Conservation (phyloP, 2,329 filamentous ascomycete species). For the Epichloe sibirici region DNA sequence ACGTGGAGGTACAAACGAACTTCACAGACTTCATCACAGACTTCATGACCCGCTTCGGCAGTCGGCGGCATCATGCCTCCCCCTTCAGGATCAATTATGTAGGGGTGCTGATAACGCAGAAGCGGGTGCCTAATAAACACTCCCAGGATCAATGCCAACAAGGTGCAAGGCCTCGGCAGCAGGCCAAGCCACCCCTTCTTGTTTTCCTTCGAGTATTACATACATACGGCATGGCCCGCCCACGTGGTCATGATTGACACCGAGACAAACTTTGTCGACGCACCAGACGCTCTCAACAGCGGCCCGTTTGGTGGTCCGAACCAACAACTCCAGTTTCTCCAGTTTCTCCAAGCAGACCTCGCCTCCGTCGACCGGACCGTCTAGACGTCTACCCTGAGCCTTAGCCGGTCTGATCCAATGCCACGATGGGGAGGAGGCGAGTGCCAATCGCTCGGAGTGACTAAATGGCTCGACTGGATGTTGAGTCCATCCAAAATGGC, state of each 20-base stretch:
- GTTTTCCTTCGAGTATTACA: conserved; percentile 12
- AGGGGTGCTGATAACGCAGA: too few relatives aligned
- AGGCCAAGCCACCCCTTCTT: conserved; percentile 14
- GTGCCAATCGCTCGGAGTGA: conserved; percentile 13
- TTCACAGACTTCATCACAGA: too few relatives aligned
- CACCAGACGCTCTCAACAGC: conserved; percentile 23
- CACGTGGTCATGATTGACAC: conserved; percentile 23
- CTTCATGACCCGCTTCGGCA: too few relatives aligned
- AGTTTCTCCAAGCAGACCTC: conserved; percentile 42
- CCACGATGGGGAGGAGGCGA: conserved; percentile 20
- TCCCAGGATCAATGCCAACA: conserved; percentile 29
- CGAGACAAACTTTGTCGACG: conserved; percentile 17
- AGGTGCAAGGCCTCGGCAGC: conserved; percentile 22
- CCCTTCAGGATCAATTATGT: too few relatives aligned
- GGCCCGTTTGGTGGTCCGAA: conserved; percentile 36
- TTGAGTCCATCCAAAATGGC: conserved; percentile 11
- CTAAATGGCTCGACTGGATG: conserved; percentile 12
- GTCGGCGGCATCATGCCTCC: too few relatives aligned
- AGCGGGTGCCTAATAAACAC: too few relatives aligned
- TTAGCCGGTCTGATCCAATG: conserved; percentile 24
- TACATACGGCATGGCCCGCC: conserved; percentile 14
- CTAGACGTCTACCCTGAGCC: conserved; percentile 28
- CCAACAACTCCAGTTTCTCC: conserved; percentile 41
- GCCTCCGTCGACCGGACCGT: conserved; percentile 38
- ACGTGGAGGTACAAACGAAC: too few relatives aligned